Evolutionary conservation across 805 yeast species (phyloP).

Genomic region (Priceomyces fermenticarens): DNA sequence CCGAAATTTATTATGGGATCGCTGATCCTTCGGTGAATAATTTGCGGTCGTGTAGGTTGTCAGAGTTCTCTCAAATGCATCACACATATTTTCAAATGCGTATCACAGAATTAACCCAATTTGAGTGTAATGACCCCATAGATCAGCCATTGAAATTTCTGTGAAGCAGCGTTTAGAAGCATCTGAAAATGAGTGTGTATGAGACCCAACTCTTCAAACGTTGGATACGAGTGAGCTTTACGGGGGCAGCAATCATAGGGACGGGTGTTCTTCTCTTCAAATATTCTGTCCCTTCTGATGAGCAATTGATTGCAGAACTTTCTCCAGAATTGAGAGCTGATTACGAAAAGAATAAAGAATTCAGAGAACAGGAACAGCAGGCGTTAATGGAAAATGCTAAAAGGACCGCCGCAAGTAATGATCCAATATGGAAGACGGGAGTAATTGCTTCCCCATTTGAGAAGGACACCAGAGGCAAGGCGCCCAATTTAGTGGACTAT

Average conservation of each 20-base stretch:
- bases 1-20: too few relatives aligned
- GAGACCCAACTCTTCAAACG: conserved; percentile 23
- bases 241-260: conserved; percentile 67
- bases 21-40: too few relatives aligned
- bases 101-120: too few relatives aligned
- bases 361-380: conserved; percentile 66
- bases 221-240: conserved; percentile 55
- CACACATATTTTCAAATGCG: too few relatives aligned
- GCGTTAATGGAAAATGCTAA: conserved; percentile 66
- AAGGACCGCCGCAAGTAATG: conserved; percentile 61
- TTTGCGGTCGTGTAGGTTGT: too few relatives aligned
- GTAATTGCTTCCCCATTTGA: conserved; percentile 68
- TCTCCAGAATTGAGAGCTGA: conserved; percentile 83
- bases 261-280: conserved; percentile 69
- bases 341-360: conserved; percentile 60
- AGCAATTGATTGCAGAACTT: conserved; percentile 64
- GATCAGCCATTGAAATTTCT: too few relatives aligned
- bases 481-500: conserved; percentile 38
- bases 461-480: conserved; percentile 34
- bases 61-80: too few relatives aligned
- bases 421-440: conserved; percentile 84
- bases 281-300: conserved; percentile 83
- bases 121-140: too few relatives aligned
- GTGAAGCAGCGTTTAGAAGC: too few relatives aligned
- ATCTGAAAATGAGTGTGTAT: too few relatives aligned